A percentile compares a stretch with the other conserved stretches of the same genome.
Evolutionary conservation across 345 rosid genomes (phyloP).

Genomic region (Eutrema yunnanense): DNA sequence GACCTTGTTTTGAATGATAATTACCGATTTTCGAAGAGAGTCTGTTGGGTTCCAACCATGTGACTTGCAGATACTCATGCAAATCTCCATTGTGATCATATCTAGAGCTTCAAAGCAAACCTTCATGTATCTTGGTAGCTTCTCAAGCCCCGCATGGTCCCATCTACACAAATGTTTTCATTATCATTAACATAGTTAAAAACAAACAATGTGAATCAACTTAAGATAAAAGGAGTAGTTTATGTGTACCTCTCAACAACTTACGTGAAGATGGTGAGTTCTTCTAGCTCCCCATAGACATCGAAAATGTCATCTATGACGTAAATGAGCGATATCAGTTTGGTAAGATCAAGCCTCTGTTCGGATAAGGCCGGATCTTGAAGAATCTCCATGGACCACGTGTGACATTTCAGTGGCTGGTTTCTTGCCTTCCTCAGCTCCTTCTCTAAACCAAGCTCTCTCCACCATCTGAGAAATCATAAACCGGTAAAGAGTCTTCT

Average conservation of each 20-base stretch:
- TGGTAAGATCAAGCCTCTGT: constrained; percentile 43
- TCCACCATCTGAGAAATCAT: constrained; percentile 55
- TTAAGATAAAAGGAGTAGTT: not conserved
- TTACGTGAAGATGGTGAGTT: constrained; percentile 42
- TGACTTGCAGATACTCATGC: constrained; percentile 20
- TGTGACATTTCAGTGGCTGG: constrained; percentile 51
- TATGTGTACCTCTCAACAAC: constrained; percentile 34
- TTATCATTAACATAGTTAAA: not conserved
- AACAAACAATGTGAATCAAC: not conserved
- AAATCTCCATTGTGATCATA: constrained; percentile 36
- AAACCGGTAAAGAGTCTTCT: not conserved
- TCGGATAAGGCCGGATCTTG: constrained; percentile 41
- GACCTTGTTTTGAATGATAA: not conserved
- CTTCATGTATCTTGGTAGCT: constrained; percentile 40
- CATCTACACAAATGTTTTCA: constrained; percentile 26
- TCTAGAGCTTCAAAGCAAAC: constrained; percentile 41
- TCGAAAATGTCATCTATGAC: constrained; percentile 54
- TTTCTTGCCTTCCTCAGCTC: constrained; percentile 44
- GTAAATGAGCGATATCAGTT: constrained; percentile 49
- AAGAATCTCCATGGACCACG: constrained; percentile 43
- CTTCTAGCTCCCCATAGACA: constrained; percentile 38
- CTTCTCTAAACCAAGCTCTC: constrained; percentile 37
- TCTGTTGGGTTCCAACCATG: constrained; percentile 38
- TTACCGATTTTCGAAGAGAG: constrained; percentile 42
- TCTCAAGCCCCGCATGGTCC: constrained; percentile 29